These are phyloP conservation scores for Zoysia matrella DNA, from an alignment of 202 grass and related monocot genomes.

Conservation along the genomic window DNA sequence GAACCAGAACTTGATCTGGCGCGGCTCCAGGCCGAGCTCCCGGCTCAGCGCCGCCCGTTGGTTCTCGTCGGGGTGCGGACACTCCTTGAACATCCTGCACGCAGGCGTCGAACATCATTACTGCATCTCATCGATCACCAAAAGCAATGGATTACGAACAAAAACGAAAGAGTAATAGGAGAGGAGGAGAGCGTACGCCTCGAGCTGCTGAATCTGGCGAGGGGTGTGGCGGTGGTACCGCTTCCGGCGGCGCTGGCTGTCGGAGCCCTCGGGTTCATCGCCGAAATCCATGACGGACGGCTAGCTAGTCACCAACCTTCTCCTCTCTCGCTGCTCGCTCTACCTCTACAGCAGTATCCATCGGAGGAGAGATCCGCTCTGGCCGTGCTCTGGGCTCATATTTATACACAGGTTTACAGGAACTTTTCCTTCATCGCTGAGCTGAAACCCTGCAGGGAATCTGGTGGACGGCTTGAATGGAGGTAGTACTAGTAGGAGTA, in stretches of 20 bases:
- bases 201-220: slow-evolving; percentile 96
- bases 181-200: slow-evolving; percentile 54
- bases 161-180: not conserved
- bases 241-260: slow-evolving; percentile 66
- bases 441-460: too few relatives aligned
- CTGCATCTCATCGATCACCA: not conserved
- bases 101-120: not conserved
- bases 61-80: slow-evolving; percentile 94
- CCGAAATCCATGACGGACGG: slow-evolving; percentile 69
- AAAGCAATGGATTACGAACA: not conserved
- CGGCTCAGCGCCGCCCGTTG: slow-evolving; percentile 82
- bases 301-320: not conserved
- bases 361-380: not conserved
- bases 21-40: slow-evolving; percentile 78
- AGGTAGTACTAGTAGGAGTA: not conserved
- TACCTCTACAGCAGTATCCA: not conserved
- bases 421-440: too few relatives aligned
- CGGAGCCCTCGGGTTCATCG: slow-evolving; percentile 64
- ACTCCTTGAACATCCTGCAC: slow-evolving; percentile 89
- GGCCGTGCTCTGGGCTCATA: not conserved
- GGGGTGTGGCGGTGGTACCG: slow-evolving; percentile 94
- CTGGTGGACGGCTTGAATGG: too few relatives aligned
- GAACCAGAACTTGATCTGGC: slow-evolving; percentile 99
- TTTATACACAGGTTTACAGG: slow-evolving; percentile 34
- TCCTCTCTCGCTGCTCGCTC: not conserved